These are phyloP conservation scores for Apiospora pterosperma DNA, from an alignment of 2,329 filamentous ascomycete species.

Conservation along the genomic window DNA sequence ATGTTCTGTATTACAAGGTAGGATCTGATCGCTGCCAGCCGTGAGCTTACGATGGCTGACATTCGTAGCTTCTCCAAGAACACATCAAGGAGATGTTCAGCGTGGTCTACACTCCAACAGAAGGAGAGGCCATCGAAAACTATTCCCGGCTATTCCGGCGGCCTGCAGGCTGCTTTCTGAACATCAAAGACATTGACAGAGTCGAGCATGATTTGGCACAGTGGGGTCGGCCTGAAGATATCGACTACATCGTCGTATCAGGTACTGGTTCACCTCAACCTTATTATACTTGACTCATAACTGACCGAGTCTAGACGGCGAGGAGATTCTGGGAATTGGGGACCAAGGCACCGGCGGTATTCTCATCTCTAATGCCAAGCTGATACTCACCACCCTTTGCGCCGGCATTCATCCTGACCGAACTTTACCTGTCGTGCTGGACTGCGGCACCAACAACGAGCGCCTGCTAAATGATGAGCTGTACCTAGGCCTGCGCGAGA, in stretches of 20 bases:
- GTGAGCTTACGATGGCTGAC: neutral
- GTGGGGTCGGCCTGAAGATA: slow-evolving; percentile 68
- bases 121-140: slow-evolving; percentile 83
- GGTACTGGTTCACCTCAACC: slow-evolving; percentile 43
- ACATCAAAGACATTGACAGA: slow-evolving; percentile 64
- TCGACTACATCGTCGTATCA: slow-evolving; percentile 86
- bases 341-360: slow-evolving; percentile 86
- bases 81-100: slow-evolving; percentile 86
- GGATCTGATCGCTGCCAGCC: slow-evolving; percentile 10
- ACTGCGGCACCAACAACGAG: slow-evolving; percentile 83
- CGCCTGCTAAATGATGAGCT: slow-evolving; percentile 70
- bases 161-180: slow-evolving; percentile 79
- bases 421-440: slow-evolving; percentile 76
- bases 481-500: slow-evolving; percentile 71
- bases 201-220: slow-evolving; percentile 65
- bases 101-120: slow-evolving; percentile 87
- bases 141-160: slow-evolving; percentile 75
- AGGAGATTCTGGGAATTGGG: slow-evolving; percentile 81
- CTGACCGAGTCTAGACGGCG: slow-evolving; percentile 40
- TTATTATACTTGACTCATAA: neutral
- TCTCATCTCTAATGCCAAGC: slow-evolving; percentile 79
- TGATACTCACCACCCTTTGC: slow-evolving; percentile 78
- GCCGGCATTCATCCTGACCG: slow-evolving; percentile 81
- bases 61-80: slow-evolving; percentile 59
- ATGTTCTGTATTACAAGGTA: slow-evolving; percentile 76